These are phyloP conservation scores for Striga hermonthica DNA, from an alignment of 305 asterid genomes.

Conservation along the genomic window DNA sequence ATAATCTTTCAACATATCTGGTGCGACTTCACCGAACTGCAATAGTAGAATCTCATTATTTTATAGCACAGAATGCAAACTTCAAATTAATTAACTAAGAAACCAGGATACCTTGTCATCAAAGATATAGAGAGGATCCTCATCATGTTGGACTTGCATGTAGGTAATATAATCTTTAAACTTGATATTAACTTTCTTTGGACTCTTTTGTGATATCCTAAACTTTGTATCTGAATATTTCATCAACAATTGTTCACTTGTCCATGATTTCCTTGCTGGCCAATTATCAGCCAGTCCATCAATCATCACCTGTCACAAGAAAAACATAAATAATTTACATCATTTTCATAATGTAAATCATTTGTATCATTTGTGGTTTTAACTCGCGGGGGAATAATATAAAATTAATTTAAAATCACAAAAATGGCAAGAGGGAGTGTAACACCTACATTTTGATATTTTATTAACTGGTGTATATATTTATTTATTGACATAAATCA, in stretches of 20 bases:
- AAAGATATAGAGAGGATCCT: constrained; percentile 93
- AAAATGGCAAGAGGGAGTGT: not conserved
- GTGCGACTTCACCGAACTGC: constrained; percentile 92
- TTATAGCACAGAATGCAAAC: constrained; percentile 27
- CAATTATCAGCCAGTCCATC: constrained; percentile 80
- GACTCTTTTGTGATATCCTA: constrained; percentile 79
- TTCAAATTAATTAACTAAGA: constrained; percentile 28
- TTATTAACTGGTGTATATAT: too few relatives aligned
- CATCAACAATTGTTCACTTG: constrained; percentile 56
- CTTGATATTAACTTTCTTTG: constrained; percentile 66
- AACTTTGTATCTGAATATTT: constrained; percentile 68
- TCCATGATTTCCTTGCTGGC: constrained; percentile 87
- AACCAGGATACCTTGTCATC: constrained; percentile 65
- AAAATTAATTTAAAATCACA: not conserved
- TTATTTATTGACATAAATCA: too few relatives aligned
- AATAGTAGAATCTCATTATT: constrained; percentile 29
- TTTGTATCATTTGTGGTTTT: not conserved
- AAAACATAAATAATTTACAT: not conserved
- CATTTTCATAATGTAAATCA: not conserved
- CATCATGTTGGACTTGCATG: constrained; percentile 83
- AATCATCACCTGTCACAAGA: constrained; percentile 63
- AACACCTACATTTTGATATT: too few relatives aligned
- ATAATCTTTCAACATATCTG: constrained; percentile 78
- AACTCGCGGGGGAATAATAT: too few relatives aligned
- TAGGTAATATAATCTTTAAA: constrained; percentile 78